A percentile compares a stretch with the other conserved stretches of the same genome.
Evolutionary conservation across 2,329 filamentous ascomycete species (phyloP).

Genomic region (Botryotinia calthae): DNA sequence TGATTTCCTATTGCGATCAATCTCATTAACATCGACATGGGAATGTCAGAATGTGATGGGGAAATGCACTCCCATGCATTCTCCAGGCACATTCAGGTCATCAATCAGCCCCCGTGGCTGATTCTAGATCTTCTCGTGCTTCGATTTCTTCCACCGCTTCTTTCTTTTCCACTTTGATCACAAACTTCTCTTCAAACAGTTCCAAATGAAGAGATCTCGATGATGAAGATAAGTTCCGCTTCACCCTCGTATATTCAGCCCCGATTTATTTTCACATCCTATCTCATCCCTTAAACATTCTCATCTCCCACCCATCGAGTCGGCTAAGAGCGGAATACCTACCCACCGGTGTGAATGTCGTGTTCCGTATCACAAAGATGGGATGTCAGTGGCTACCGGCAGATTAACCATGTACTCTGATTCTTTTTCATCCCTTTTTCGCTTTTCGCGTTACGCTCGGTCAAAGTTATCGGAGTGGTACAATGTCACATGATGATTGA

Average conservation of each 20-base stretch:
- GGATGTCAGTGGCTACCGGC: slow-evolving; percentile 4
- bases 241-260: background rate
- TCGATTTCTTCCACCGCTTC: background rate
- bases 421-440: background rate
- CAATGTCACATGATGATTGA: background rate
- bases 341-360: background rate
- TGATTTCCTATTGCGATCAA: background rate
- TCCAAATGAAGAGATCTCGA: background rate
- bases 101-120: background rate
- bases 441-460: background rate
- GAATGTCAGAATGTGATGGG: slow-evolving; percentile 1
- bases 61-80: background rate
- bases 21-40: background rate
- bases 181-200: background rate
- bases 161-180: background rate
- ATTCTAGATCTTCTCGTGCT: background rate
- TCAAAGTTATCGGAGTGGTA: background rate
- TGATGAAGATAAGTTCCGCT: background rate
- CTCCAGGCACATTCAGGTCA: background rate
- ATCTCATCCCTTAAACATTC: background rate
- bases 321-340: background rate
- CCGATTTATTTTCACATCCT: background rate
- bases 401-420: background rate
- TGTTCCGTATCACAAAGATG: background rate
- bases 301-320: background rate